Conservation (phyloP, 2,329 filamentous ascomycete species). For the Lachnum nothofagi region DNA sequence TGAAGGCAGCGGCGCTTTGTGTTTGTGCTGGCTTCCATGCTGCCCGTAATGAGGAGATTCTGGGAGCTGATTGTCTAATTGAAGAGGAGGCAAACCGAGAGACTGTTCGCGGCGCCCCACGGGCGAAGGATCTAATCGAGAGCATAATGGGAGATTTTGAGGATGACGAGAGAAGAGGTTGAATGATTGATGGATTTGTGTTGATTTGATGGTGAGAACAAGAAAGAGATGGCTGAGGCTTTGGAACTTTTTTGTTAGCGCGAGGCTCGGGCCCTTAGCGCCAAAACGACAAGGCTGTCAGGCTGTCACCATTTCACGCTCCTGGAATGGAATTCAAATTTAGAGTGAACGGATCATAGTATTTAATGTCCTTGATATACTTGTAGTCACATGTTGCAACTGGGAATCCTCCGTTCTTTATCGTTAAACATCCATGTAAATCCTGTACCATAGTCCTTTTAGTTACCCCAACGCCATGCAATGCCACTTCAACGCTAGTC, state of each 20-base stretch:
- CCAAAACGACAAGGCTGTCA: conserved; percentile 6
- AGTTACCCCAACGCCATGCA: conserved; percentile 18
- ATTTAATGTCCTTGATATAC: no score
- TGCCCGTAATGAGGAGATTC: conserved; percentile 27
- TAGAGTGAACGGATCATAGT: no score
- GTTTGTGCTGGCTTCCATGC: conserved; percentile 26
- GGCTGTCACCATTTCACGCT: no score
- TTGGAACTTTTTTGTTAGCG: conserved; percentile 13
- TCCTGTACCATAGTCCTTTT: conserved; percentile 8
- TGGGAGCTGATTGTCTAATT: conserved; percentile 44
- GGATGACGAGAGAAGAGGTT: conserved; percentile 8
- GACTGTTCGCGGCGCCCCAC: conserved; percentile 61
- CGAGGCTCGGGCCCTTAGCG: conserved; percentile 15
- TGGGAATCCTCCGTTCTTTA: not conserved
- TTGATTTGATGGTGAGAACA: conserved; percentile 10
- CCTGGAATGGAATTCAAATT: no score
- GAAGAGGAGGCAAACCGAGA: conserved; percentile 52
- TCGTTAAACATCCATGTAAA: not conserved
- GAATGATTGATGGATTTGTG: conserved; percentile 5
- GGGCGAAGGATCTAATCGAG: conserved; percentile 60
- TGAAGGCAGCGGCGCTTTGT: conserved; percentile 30
- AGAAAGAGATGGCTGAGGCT: conserved; percentile 1
- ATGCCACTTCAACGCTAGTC: conserved; percentile 11
- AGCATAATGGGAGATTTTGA: conserved; percentile 49
- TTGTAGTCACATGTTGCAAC: no score